Evolutionary conservation across 768 basidiomycete species (phyloP).

Genomic region (Suillus subluteus): DNA sequence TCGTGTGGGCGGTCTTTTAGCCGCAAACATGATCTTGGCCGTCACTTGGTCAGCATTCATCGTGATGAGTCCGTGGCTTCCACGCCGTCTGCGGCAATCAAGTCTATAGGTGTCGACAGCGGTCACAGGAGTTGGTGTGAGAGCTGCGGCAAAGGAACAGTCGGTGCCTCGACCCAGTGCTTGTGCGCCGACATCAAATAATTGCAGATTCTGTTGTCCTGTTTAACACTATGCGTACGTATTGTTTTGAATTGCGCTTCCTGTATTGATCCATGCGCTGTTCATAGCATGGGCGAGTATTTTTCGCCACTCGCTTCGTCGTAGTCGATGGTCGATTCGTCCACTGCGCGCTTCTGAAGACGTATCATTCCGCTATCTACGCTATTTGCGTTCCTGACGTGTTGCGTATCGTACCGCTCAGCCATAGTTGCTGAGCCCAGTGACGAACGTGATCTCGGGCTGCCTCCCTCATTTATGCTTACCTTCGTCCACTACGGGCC

Average conservation of each 20-base stretch:
- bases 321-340: constrained; percentile 44
- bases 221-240: constrained; percentile 34
- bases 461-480: constrained; percentile 22
- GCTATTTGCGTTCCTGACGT: constrained; percentile 52
- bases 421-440: constrained; percentile 47
- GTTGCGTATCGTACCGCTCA: constrained; percentile 68
- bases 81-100: constrained; percentile 41
- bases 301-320: constrained; percentile 44
- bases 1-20: constrained; percentile 91
- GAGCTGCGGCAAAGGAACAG: constrained; percentile 68
- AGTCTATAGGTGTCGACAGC: constrained; percentile 70
- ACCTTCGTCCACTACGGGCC: neutral
- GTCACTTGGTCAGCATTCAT: constrained; percentile 87
- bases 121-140: constrained; percentile 74
- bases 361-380: constrained; percentile 37
- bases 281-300: constrained; percentile 35
- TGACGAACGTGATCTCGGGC: constrained; percentile 68
- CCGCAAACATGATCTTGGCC: constrained; percentile 91
- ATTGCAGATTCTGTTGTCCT: constrained; percentile 18
- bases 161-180: constrained; percentile 58
- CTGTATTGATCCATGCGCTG: constrained; percentile 9
- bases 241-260: neutral
- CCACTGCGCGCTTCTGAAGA: constrained; percentile 31
- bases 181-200: constrained; percentile 71
- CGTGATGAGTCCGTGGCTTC: constrained; percentile 62